Percentiles rank a stretch among this genome's conserved stretches.
Evolutionary conservation across 2,329 filamentous ascomycete genomes (phyloP).

Genomic region (Alternaria arborescens): DNA sequence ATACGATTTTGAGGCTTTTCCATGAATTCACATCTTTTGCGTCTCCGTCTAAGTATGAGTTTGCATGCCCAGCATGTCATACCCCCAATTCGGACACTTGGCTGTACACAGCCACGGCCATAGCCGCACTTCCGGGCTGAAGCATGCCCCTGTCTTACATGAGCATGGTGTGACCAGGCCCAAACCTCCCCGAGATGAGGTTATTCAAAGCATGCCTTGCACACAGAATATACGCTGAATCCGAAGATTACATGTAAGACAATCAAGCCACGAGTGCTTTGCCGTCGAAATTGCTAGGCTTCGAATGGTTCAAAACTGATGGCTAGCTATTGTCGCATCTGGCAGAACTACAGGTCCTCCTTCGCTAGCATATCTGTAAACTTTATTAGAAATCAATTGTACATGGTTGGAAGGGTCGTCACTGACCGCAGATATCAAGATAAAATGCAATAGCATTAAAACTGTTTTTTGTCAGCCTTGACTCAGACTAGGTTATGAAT

Average conservation of each 20-base stretch:
- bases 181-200: slow-evolving; percentile 17
- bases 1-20: neutral
- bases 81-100: slow-evolving; percentile 5
- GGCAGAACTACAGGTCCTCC: slow-evolving; percentile 39
- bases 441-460: slow-evolving; percentile 72
- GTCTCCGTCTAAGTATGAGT: neutral
- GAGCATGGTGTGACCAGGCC: slow-evolving; percentile 13
- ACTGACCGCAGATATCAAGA: slow-evolving; percentile 70
- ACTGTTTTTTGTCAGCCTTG: slow-evolving; percentile 46
- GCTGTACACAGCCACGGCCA: slow-evolving; percentile 40
- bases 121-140: slow-evolving; percentile 29
- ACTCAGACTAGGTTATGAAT: no score
- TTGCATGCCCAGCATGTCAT: neutral
- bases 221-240: neutral
- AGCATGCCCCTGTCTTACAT: slow-evolving; percentile 21
- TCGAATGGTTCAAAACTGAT: neutral
- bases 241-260: neutral
- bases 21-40: neutral
- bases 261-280: neutral
- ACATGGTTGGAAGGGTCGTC: neutral
- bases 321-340: neutral
- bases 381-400: slow-evolving; percentile 1
- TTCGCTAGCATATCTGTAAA: slow-evolving; percentile 51
- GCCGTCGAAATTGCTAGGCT: neutral
- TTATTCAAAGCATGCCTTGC: slow-evolving; percentile 22